Evolutionary conservation across 768 basidiomycete species (phyloP), one percentile per base, ranked within the genome.

Genomic region (Calocera cornea): DNA sequence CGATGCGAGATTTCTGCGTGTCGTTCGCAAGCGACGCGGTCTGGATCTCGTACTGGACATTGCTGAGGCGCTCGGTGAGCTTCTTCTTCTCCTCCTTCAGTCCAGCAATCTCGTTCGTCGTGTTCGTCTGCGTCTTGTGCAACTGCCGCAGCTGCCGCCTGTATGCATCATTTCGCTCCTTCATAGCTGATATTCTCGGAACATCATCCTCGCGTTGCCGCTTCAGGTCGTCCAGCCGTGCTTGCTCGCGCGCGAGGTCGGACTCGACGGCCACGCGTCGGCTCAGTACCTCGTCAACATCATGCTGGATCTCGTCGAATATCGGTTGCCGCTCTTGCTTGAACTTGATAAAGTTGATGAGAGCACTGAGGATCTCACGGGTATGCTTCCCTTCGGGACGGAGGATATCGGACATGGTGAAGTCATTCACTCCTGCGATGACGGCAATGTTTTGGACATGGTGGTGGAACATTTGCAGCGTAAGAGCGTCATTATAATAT

Each of bases 291-390:
- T 70, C 69, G 71, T 69, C 67, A 74, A 72, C 31, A 74, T 74
- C 64, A 70, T 74, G 63, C 17, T 40, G 64, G 29, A 40, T 67
- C 19, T 41, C 47, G 16, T 66, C 65, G 19, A 88, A 79, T 68
- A 88, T 86, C 1, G 81, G 76, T 41, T 83, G 80, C 71, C 85
- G 86, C 71, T 91, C 88, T 71, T 87, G 89, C 16, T 86, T 87
- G 75, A 94, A 95, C 76, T 91, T 92, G 76, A 92, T 84, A 75
- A 95, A 92, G 77, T 97, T 97, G 80, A 95, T 90, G 71, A 95
- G 89, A 1, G 89, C 92, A 38, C 90, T 91, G 70, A 97, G 83
- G 41, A 89, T 80, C 65, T 83, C 80, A 33, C 87, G 81, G 0
- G 92, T 90, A 33, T 94, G 86, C 44, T 87, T 83, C 31, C 84